Percentiles rank a stretch among this genome's conserved stretches.
phyloP scores from a whole-genome alignment of 1,139 yeast genomes.

The Geotrichum europaeum region DNA sequence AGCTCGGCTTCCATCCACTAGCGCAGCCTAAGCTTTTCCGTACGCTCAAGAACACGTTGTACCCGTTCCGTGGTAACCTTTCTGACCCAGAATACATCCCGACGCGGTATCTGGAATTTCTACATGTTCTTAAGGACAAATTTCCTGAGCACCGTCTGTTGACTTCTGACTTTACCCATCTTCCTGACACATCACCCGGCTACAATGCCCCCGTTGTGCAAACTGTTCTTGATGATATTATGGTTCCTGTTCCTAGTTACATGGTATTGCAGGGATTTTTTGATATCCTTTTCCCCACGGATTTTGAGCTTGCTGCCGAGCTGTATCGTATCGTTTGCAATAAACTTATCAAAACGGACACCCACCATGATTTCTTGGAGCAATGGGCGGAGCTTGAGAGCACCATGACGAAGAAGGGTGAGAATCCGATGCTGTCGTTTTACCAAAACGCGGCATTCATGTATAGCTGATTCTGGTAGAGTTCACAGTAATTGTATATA shows the following conservation, averaged over 20 bases:
- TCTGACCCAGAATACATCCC: slow-evolving; percentile 79
- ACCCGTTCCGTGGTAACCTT: slow-evolving; percentile 63
- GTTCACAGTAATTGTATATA: neutral
- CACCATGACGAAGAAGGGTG: slow-evolving; percentile 71
- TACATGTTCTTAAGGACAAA: slow-evolving; percentile 54
- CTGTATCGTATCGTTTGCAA: slow-evolving; percentile 63
- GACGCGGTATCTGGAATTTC: slow-evolving; percentile 61
- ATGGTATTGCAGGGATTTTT: slow-evolving; percentile 81
- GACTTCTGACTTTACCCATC: slow-evolving; percentile 64
- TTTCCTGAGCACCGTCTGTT: slow-evolving; percentile 74
- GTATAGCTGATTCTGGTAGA: slow-evolving; percentile 37
- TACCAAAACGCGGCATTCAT: slow-evolving; percentile 74
- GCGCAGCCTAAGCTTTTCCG: slow-evolving; percentile 34
- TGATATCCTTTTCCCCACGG: slow-evolving; percentile 84
- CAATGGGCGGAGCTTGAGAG: slow-evolving; percentile 67
- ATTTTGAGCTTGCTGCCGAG: slow-evolving; percentile 57
- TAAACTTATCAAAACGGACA: slow-evolving; percentile 47
- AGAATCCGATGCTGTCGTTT: slow-evolving; percentile 80
- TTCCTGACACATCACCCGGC: slow-evolving; percentile 57
- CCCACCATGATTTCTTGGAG: slow-evolving; percentile 60
- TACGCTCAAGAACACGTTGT: slow-evolving; percentile 35
- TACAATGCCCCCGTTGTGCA: slow-evolving; percentile 81
- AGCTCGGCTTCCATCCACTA: slow-evolving; percentile 37
- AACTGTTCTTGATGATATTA: slow-evolving; percentile 60
- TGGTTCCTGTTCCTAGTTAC: slow-evolving; percentile 66